A percentile compares a stretch with the other conserved stretches of the same genome.
Conservation (phyloP, 2,329 filamentous ascomycete species). For the Pseudopithomyces maydicus region DNA sequence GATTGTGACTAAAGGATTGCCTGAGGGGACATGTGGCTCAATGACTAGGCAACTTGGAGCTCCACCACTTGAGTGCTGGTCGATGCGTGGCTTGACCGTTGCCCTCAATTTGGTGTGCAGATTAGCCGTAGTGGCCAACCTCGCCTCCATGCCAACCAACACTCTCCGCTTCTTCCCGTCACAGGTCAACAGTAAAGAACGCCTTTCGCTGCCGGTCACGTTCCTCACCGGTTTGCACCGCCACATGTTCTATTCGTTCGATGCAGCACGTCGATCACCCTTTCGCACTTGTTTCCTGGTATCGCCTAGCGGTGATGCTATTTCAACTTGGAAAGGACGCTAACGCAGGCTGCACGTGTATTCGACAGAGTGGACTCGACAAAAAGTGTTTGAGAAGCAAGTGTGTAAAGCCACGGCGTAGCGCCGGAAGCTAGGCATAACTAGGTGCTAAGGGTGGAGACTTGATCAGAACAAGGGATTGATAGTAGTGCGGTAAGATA, state of each 20-base stretch:
- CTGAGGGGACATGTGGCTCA: not conserved
- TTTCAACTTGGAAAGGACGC: not conserved
- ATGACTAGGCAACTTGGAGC: not conserved
- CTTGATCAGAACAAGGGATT: not conserved
- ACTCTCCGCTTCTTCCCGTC: not conserved
- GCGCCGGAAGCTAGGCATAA: not conserved
- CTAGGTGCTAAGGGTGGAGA: not conserved
- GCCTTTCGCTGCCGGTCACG: slow-evolving; percentile 5
- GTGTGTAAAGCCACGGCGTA: not conserved
- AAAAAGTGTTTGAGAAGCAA: not conserved
- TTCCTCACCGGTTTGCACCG: slow-evolving; percentile 7
- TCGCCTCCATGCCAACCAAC: not conserved
- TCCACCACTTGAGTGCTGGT: no score
- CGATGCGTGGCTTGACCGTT: no score
- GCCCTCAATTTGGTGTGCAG: no score
- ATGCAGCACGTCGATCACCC: slow-evolving; percentile 1
- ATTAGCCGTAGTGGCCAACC: not conserved
- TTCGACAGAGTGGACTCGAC: not conserved
- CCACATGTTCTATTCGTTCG: not conserved
- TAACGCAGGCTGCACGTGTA: slow-evolving; percentile 1
- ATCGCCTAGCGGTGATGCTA: slow-evolving; percentile 1
- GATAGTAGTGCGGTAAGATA: not conserved
- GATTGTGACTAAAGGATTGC: slow-evolving; percentile 3
- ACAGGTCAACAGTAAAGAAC: not conserved
- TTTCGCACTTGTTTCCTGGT: slow-evolving; percentile 3